Evolutionary conservation across 257 asterid genomes (phyloP).

Genomic region (Datura wrightii): DNA sequence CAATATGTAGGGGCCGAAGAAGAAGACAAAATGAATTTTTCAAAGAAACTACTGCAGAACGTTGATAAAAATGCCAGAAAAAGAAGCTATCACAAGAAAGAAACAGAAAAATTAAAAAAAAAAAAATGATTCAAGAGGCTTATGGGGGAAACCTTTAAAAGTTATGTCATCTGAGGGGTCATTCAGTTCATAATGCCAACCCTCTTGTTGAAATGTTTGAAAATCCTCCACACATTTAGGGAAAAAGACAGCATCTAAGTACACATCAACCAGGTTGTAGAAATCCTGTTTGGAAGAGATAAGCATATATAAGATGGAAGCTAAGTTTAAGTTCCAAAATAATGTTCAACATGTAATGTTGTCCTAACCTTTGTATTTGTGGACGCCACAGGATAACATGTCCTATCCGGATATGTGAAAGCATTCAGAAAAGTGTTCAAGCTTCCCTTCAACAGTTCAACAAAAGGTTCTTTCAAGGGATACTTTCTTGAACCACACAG

Average conservation of each 20-base stretch:
- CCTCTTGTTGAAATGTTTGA: slow-evolving; percentile 97
- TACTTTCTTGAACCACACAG: slow-evolving; percentile 98
- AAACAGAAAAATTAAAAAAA: slow-evolving; percentile 20
- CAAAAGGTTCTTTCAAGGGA: slow-evolving; percentile 96
- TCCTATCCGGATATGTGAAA: slow-evolving; percentile 97
- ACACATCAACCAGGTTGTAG: slow-evolving; percentile 98
- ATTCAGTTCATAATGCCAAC: slow-evolving; percentile 98
- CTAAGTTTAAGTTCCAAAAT: neutral
- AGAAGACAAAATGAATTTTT: neutral
- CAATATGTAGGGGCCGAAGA: neutral
- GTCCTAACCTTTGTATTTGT: slow-evolving; percentile 80
- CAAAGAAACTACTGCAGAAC: neutral
- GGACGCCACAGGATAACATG: slow-evolving; percentile 99
- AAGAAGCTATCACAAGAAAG: slow-evolving; percentile 28
- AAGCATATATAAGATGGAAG: slow-evolving; percentile 32
- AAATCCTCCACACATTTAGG: slow-evolving; percentile 95
- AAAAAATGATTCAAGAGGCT: slow-evolving; percentile 5
- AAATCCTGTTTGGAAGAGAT: slow-evolving; percentile 68
- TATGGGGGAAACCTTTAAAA: slow-evolving; percentile 69
- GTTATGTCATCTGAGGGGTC: slow-evolving; percentile 96
- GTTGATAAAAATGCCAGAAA: neutral
- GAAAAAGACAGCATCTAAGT: slow-evolving; percentile 94
- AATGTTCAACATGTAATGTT: neutral
- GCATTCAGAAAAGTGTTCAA: slow-evolving; percentile 95
- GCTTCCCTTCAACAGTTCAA: slow-evolving; percentile 95